These are phyloP conservation scores for Metarhizium album DNA, from an alignment of 2,329 filamentous ascomycete species.

Conservation along the genomic window DNA sequence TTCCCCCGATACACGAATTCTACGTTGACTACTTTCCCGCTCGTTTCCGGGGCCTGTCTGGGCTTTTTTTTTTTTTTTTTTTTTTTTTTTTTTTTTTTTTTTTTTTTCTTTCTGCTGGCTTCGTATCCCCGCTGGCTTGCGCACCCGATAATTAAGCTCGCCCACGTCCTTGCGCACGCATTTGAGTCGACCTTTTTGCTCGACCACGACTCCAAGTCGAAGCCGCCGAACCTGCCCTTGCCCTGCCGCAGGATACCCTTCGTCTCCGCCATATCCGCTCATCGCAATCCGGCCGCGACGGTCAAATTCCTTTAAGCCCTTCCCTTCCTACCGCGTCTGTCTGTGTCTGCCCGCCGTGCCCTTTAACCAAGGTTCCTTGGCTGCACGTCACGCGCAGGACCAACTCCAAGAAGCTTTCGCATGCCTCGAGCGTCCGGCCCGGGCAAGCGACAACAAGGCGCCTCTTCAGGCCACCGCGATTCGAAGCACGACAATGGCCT, in stretches of 20 bases:
- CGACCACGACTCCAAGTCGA: background rate
- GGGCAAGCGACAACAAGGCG: slow-evolving; percentile 52
- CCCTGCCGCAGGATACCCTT: background rate
- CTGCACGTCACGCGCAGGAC: background rate
- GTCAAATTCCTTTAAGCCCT: background rate
- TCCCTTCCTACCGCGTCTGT: background rate
- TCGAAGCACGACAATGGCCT: slow-evolving; percentile 79
- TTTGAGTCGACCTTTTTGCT: too few relatives aligned
- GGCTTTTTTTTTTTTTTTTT: background rate
- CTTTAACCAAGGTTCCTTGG: background rate
- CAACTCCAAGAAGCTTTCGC: slow-evolving; percentile 21
- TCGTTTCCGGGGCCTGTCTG: background rate
- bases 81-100: background rate
- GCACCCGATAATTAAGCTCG: background rate
- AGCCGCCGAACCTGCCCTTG: background rate
- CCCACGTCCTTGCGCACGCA: background rate
- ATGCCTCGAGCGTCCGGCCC: slow-evolving; percentile 52
- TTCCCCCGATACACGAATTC: background rate
- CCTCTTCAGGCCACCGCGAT: slow-evolving; percentile 54
- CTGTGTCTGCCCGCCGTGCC: background rate
- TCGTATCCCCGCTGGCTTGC: background rate
- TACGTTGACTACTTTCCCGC: background rate
- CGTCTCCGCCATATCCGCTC: background rate
- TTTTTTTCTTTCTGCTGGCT: background rate
- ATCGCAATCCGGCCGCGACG: background rate